Conservation (phyloP, 345 rosid genomes). For the Lumnitzera racemosa region DNA sequence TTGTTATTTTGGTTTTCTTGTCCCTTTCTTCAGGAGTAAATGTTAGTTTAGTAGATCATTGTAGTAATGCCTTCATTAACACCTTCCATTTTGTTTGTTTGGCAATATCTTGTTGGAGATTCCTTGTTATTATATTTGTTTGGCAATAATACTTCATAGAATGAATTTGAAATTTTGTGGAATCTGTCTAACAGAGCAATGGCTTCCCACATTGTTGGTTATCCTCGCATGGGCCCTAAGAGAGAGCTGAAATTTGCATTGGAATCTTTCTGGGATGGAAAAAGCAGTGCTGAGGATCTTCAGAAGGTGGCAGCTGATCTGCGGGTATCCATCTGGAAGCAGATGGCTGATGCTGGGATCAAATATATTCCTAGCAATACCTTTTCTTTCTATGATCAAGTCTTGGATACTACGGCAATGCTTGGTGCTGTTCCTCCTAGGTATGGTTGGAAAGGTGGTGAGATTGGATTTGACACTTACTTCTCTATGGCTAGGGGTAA, state of each 20-base stretch:
- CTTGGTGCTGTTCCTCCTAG: constrained; percentile 91
- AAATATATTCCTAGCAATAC: constrained; percentile 94
- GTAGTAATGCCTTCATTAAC: too few species aligned
- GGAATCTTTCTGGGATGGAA: constrained; percentile 97
- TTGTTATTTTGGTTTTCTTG: too few species aligned
- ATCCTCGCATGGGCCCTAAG: constrained; percentile 98
- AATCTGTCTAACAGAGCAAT: constrained; percentile 30
- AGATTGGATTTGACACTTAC: constrained; percentile 73
- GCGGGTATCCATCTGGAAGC: constrained; percentile 83
- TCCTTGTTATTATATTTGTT: too few species aligned
- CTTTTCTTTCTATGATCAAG: constrained; percentile 83
- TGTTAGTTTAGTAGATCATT: too few species aligned
- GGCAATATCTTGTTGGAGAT: background rate
- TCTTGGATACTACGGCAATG: constrained; percentile 90
- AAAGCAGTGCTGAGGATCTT: constrained; percentile 81
- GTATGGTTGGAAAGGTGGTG: constrained; percentile 76
- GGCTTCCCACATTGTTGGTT: constrained; percentile 97
- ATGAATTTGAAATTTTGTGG: background rate
- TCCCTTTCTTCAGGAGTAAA: too few species aligned
- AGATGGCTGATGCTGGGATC: constrained; percentile 84
- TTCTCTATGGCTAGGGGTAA: constrained; percentile 99
- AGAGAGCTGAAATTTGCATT: constrained; percentile 92
- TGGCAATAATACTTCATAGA: too few species aligned
- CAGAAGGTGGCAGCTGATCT: constrained; percentile 80
- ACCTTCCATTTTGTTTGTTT: background rate